These are phyloP conservation scores for Sclerospora graminicola DNA, from an alignment of 352 stramenopile genomes.

Conservation along the genomic window DNA sequence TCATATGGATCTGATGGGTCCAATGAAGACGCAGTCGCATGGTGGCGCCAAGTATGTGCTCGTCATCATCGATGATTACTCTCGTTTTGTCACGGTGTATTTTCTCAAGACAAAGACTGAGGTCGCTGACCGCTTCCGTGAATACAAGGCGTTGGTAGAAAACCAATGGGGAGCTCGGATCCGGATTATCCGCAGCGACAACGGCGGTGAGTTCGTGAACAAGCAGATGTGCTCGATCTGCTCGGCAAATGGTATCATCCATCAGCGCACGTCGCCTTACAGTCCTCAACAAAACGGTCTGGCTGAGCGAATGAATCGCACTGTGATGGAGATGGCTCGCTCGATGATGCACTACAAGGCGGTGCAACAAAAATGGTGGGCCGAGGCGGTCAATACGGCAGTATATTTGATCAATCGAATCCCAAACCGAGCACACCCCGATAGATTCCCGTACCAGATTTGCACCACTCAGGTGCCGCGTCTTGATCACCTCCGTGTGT, in stretches of 20 bases:
- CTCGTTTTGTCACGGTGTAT: background rate
- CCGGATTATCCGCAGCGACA: background rate
- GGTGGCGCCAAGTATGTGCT: too few relatives aligned
- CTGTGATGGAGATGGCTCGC: too few relatives aligned
- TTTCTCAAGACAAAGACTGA: background rate
- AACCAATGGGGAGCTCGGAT: background rate
- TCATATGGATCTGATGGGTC: too few relatives aligned
- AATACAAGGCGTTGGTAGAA: background rate
- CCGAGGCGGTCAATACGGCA: too few relatives aligned
- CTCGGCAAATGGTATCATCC: background rate
- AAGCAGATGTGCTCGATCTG: background rate
- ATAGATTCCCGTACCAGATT: slow-evolving; percentile 13
- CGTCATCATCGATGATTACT: background rate
- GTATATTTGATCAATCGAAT: too few relatives aligned
- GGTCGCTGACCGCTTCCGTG: background rate
- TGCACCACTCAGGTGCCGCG: slow-evolving; percentile 2
- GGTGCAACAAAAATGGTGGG: too few relatives aligned
- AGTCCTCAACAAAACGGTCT: background rate
- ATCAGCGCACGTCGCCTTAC: background rate
- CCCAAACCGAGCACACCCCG: too few relatives aligned
- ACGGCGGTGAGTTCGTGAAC: background rate
- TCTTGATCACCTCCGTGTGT: slow-evolving; percentile 16
- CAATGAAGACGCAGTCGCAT: too few relatives aligned
- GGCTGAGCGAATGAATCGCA: background rate
- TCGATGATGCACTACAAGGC: too few relatives aligned